phyloP scores from a whole-genome alignment of 1,139 yeast species.

The Protomyces macrosporus region DNA sequence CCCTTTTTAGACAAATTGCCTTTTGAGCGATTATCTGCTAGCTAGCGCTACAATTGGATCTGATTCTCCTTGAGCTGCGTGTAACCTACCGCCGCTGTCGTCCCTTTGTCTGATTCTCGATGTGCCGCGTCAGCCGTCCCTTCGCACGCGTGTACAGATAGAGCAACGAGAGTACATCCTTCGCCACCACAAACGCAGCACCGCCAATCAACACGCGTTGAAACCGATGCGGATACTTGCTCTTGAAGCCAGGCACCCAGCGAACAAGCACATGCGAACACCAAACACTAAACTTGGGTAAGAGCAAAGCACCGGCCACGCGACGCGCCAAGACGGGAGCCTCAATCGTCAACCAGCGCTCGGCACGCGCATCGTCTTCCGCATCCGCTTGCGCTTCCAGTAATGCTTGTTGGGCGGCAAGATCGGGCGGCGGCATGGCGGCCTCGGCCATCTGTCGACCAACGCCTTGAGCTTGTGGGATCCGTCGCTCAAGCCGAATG shows the following conservation, averaged over 20 bases:
- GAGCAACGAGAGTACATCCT: slow-evolving; percentile 15
- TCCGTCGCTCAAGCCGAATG: not conserved
- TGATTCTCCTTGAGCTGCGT: too few relatives aligned
- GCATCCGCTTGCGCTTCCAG: not conserved
- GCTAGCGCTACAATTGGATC: too few relatives aligned
- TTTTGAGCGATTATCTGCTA: too few relatives aligned
- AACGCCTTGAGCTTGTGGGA: not conserved
- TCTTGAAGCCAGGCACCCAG: not conserved
- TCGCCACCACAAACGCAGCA: slow-evolving; percentile 8
- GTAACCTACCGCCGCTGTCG: not conserved
- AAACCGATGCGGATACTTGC: slow-evolving; percentile 18
- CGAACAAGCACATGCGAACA: slow-evolving; percentile 2
- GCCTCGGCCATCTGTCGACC: slow-evolving; percentile 2
- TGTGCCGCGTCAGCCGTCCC: slow-evolving; percentile 19
- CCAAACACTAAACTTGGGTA: slow-evolving; percentile 16
- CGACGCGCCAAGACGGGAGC: slow-evolving; percentile 24
- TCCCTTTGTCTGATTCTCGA: not conserved
- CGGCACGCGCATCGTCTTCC: slow-evolving; percentile 17
- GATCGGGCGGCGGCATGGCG: not conserved
- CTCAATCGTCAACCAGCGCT: slow-evolving; percentile 23
- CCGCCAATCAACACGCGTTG: slow-evolving; percentile 20
- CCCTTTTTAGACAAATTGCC: not conserved
- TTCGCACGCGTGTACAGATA: slow-evolving; percentile 23
- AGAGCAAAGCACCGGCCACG: slow-evolving; percentile 22
- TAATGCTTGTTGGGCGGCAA: not conserved